phyloP scores from a whole-genome alignment of 2,329 filamentous ascomycete species.

The Aspergillus terreus region DNA sequence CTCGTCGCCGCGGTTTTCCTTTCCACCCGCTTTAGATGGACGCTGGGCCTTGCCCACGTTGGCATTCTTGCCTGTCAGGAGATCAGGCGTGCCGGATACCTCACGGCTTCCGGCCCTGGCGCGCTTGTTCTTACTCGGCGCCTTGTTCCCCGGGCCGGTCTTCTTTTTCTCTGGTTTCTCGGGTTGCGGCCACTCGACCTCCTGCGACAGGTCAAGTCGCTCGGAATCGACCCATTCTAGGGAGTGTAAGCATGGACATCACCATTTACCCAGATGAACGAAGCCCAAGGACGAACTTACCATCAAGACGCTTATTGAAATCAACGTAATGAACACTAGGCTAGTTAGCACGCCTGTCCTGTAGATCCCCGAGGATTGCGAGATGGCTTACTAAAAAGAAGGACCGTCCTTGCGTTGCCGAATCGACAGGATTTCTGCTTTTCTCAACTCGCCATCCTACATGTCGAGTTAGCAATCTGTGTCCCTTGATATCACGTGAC shows the following conservation, averaged over 20 bases:
- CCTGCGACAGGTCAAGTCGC: slow-evolving; percentile 79
- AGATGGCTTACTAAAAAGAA: slow-evolving; percentile 66
- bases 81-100: slow-evolving; percentile 54
- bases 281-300: slow-evolving; percentile 24
- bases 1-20: slow-evolving; percentile 55
- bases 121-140: slow-evolving; percentile 58
- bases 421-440: slow-evolving; percentile 95
- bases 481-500: slow-evolving; percentile 31
- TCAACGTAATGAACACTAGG: slow-evolving; percentile 85
- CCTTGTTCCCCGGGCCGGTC: slow-evolving; percentile 54
- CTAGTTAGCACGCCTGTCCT: no score
- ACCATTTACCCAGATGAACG: background rate
- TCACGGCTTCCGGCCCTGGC: slow-evolving; percentile 49
- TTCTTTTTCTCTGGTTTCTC: slow-evolving; percentile 88
- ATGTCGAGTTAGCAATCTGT: no score
- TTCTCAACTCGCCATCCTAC: slow-evolving; percentile 75
- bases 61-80: slow-evolving; percentile 45
- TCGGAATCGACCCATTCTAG: slow-evolving; percentile 83
- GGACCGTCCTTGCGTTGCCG: slow-evolving; percentile 82
- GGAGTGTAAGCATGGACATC: slow-evolving; percentile 30
- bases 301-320: slow-evolving; percentile 83
- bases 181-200: slow-evolving; percentile 94
- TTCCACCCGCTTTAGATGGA: slow-evolving; percentile 56
- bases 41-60: slow-evolving; percentile 46
- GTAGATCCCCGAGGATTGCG: background rate